phyloP scores from a whole-genome alignment of 805 yeast species.

The Metschnikowia lochheadii region DNA sequence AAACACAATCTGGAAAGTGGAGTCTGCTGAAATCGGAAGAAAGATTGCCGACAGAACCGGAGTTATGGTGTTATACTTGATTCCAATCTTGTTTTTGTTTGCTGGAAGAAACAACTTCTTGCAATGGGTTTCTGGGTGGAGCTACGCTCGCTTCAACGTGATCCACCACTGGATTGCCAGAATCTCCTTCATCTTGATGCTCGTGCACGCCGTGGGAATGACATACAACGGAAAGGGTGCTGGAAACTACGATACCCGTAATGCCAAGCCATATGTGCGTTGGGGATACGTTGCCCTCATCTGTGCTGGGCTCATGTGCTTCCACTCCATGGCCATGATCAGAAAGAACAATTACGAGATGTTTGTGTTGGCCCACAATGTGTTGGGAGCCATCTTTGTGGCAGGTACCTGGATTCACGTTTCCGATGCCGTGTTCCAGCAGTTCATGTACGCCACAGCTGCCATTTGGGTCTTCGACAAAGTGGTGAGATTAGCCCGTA shows the following conservation, averaged over 20 bases:
- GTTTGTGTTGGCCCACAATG: constrained; percentile 42
- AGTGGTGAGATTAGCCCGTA: constrained; percentile 29
- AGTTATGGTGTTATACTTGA: constrained; percentile 44
- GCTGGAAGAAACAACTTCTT: constrained; percentile 74
- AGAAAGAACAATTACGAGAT: constrained; percentile 57
- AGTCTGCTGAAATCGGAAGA: constrained; percentile 9
- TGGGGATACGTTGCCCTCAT: constrained; percentile 33
- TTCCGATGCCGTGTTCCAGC: constrained; percentile 39
- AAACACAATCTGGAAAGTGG: constrained; percentile 8
- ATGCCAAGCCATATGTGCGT: constrained; percentile 24
- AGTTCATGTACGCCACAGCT: constrained; percentile 36
- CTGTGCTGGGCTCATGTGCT: constrained; percentile 38
- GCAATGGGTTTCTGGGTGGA: constrained; percentile 57
- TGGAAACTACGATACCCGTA: constrained; percentile 31
- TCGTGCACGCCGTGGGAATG: constrained; percentile 47
- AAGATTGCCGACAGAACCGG: constrained; percentile 54
- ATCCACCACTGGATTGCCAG: constrained; percentile 69
- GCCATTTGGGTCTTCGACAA: constrained; percentile 43
- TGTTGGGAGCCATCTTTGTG: constrained; percentile 43
- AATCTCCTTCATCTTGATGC: constrained; percentile 42
- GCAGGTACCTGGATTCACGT: constrained; percentile 56
- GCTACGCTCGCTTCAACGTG: constrained; percentile 55
- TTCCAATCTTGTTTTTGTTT: constrained; percentile 53
- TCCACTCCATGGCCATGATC: constrained; percentile 48
- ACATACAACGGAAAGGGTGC: constrained; percentile 31